Evolutionary conservation across 805 yeast genomes (phyloP).

Genomic region (Cyberlindnera mrakii): DNA sequence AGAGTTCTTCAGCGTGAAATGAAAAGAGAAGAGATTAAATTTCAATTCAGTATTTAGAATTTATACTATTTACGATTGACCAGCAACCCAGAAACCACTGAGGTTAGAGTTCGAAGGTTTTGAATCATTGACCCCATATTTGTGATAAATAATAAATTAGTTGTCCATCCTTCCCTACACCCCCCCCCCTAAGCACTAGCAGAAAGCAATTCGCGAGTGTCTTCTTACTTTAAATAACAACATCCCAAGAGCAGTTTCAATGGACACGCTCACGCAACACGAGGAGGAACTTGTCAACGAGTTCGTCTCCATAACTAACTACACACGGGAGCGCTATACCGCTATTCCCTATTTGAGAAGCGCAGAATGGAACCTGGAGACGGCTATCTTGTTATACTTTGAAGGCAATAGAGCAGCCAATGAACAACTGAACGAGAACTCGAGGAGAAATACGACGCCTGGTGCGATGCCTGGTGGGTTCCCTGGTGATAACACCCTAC

Average conservation of each 20-base stretch:
- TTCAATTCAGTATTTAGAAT: too few relatives aligned
- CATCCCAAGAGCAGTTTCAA: background rate
- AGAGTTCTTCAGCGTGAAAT: constrained; percentile 1
- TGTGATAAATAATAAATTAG: too few relatives aligned
- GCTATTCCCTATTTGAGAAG: constrained; percentile 21
- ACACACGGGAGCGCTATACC: constrained; percentile 13
- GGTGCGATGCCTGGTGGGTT: constrained; percentile 15
- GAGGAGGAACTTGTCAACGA: constrained; percentile 9
- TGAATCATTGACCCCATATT: too few relatives aligned
- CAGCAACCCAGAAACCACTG: too few relatives aligned
- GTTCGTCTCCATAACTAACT: constrained; percentile 17
- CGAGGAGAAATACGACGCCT: background rate
- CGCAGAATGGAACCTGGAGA: constrained; percentile 35
- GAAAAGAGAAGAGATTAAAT: too few relatives aligned
- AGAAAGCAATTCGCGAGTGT: too few relatives aligned
- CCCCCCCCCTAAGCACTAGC: too few relatives aligned
- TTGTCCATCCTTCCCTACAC: too few relatives aligned
- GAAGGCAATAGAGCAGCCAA: constrained; percentile 21
- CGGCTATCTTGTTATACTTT: constrained; percentile 21
- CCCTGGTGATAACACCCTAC: constrained; percentile 13
- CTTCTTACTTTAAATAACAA: background rate
- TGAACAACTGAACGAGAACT: constrained; percentile 9
- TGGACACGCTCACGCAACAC: constrained; percentile 11
- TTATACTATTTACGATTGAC: too few relatives aligned
- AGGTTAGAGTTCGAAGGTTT: too few relatives aligned